A percentile compares a stretch with the other conserved stretches of the same genome.
Conservation (phyloP, 2,329 filamentous ascomycete species). For the Alternaria sp. region DNA sequence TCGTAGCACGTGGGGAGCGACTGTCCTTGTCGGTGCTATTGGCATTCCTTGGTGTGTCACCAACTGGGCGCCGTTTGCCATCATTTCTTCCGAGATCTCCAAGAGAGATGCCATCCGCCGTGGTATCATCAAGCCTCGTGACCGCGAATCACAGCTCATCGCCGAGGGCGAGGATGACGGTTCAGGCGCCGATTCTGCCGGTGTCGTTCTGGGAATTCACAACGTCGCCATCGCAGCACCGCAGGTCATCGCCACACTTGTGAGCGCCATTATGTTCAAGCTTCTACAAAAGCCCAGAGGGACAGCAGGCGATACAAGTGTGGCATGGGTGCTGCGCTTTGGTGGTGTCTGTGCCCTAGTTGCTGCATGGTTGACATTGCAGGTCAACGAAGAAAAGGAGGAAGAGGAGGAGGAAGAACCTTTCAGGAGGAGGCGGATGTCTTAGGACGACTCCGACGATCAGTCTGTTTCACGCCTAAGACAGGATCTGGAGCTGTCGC, state of each 20-base stretch:
- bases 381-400: slow-evolving; percentile 68
- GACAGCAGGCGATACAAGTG: slow-evolving; percentile 82
- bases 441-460: slow-evolving; percentile 28
- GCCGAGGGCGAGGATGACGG: slow-evolving; percentile 61
- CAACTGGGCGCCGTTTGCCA: slow-evolving; percentile 93
- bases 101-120: slow-evolving; percentile 76
- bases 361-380: slow-evolving; percentile 75
- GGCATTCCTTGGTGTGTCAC: slow-evolving; percentile 93
- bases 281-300: slow-evolving; percentile 87
- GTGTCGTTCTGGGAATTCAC: slow-evolving; percentile 92
- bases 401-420: slow-evolving; percentile 32
- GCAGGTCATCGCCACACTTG: slow-evolving; percentile 87
- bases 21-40: slow-evolving; percentile 78
- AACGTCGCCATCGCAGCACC: slow-evolving; percentile 93
- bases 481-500: slow-evolving; percentile 18
- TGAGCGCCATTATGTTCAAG: slow-evolving; percentile 84
- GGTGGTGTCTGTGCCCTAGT: slow-evolving; percentile 81
- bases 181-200: slow-evolving; percentile 75
- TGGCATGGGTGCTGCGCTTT: slow-evolving; percentile 84
- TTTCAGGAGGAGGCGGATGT: slow-evolving; percentile 34
- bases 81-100: slow-evolving; percentile 92
- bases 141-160: slow-evolving; percentile 51
- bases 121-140: slow-evolving; percentile 54
- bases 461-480: slow-evolving; percentile 16
- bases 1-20: slow-evolving; percentile 73